Conservation (phyloP, 73 alveolate genomes). For the Tetrahymena borealis region DNA sequence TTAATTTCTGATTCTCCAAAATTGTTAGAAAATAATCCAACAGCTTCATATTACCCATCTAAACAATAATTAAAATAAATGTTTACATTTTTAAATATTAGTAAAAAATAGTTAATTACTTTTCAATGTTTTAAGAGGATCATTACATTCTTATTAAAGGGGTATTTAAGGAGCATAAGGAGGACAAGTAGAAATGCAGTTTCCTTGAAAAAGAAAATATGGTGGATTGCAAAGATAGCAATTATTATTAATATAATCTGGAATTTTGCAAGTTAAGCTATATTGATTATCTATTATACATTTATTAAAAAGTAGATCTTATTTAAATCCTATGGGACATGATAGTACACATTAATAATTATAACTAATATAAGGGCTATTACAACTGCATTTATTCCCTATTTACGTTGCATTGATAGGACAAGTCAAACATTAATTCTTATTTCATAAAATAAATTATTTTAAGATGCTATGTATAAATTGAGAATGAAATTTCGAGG, state of each 20-base stretch:
- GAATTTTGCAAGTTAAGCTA: neutral
- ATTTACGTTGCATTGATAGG: neutral
- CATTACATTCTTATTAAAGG: too few species aligned
- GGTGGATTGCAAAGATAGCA: neutral
- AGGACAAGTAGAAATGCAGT: neutral
- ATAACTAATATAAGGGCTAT: neutral
- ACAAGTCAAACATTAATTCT: neutral
- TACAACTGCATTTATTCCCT: neutral
- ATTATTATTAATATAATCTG: neutral
- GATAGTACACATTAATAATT: neutral
- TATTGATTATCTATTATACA: neutral
- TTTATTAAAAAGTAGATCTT: neutral
- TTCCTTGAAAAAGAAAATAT: neutral
- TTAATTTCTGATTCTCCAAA: too few species aligned
- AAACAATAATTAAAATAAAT: too few species aligned
- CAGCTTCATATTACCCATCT: too few species aligned
- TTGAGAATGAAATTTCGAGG: too few species aligned
- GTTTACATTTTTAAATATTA: too few species aligned
- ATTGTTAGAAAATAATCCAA: too few species aligned
- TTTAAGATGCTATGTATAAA: too few species aligned
- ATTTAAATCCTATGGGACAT: neutral
- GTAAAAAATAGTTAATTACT: too few species aligned
- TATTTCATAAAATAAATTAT: too few species aligned
- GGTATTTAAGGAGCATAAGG: neutral
- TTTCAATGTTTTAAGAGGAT: too few species aligned